A percentile compares a stretch with the other conserved stretches of the same genome.
Conservation (phyloP, 139 green algal species). For the Chlamydomonas schloesseri region DNA sequence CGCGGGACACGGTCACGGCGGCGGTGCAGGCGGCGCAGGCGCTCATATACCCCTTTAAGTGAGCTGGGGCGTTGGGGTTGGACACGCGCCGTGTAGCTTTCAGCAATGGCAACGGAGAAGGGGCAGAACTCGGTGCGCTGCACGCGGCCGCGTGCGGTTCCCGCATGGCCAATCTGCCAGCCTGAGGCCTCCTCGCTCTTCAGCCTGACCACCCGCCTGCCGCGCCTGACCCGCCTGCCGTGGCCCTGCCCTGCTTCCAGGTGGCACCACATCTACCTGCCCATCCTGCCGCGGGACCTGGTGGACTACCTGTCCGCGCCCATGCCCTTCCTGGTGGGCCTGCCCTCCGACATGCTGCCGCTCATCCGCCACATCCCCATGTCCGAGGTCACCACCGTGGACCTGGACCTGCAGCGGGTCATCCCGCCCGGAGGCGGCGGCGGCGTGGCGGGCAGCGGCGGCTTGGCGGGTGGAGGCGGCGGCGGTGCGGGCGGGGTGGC, state of each 20-base stretch:
- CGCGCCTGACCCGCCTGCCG: too few relatives aligned
- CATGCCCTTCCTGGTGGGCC: constrained; percentile 87
- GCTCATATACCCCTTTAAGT: constrained; percentile 83
- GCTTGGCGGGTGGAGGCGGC: too few relatives aligned
- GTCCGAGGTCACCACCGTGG: constrained; percentile 62
- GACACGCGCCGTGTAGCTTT: too few relatives aligned
- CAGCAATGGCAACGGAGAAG: neutral
- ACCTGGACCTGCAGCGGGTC: constrained; percentile 48
- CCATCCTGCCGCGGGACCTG: constrained; percentile 74
- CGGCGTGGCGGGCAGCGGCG: too few relatives aligned
- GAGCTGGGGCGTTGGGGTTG: neutral
- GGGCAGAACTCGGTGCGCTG: too few relatives aligned
- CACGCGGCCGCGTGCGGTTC: too few relatives aligned
- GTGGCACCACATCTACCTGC: constrained; percentile 89
- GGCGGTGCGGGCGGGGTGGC: neutral
- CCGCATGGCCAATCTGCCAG: too few relatives aligned
- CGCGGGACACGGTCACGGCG: constrained; percentile 73
- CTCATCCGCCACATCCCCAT: constrained; percentile 67
- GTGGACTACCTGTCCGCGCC: constrained; percentile 85
- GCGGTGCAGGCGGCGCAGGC: constrained; percentile 78
- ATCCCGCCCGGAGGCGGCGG: too few relatives aligned
- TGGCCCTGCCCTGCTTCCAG: too few relatives aligned
- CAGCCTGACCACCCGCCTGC: too few relatives aligned
- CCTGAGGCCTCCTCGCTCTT: too few relatives aligned
- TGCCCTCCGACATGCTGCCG: constrained; percentile 73